phyloP scores from a whole-genome alignment of 2,329 filamentous ascomycete genomes.

The Monilinia fructicola region DNA sequence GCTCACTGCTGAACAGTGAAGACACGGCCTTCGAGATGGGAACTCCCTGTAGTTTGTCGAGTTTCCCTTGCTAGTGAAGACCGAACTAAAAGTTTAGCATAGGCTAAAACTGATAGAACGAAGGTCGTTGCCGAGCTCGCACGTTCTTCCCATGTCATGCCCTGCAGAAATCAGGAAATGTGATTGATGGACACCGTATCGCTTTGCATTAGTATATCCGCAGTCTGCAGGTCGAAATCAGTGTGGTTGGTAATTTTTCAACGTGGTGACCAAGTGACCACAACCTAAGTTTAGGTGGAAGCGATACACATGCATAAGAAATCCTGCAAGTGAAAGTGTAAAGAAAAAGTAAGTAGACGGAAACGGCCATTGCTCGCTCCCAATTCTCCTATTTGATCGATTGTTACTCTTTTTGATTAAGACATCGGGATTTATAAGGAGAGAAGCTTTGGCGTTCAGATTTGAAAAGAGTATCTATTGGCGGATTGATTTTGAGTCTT shows the following conservation, averaged over 20 bases:
- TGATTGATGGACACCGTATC: constrained; percentile 24
- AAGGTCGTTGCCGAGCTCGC: constrained; percentile 19
- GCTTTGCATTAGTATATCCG: constrained; percentile 25
- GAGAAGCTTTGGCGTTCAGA: constrained; percentile 2
- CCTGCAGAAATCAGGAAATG: constrained; percentile 18
- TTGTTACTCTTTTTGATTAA: constrained; percentile 1
- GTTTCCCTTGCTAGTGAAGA: constrained; percentile 12
- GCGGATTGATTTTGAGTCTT: constrained; percentile 9
- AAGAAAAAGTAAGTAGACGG: constrained; percentile 15
- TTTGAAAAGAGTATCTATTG: constrained; percentile 3
- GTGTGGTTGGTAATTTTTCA: constrained; percentile 24
- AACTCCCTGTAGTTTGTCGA: constrained; percentile 14
- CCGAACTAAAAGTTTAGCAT: not conserved
- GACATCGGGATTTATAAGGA: not conserved
- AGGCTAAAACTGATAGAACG: constrained; percentile 12
- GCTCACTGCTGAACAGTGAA: too few relatives aligned
- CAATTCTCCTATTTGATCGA: constrained; percentile 5
- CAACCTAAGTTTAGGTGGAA: constrained; percentile 13
- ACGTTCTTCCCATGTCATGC: constrained; percentile 21
- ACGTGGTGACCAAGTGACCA: constrained; percentile 25
- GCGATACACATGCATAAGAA: constrained; percentile 20
- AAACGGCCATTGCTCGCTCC: constrained; percentile 15
- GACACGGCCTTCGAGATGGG: constrained; percentile 5
- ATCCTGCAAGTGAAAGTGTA: constrained; percentile 18
- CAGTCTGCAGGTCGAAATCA: constrained; percentile 25